phyloP scores from a whole-genome alignment of 148 eudicot species.

The Fagopyrum homotropicum region DNA sequence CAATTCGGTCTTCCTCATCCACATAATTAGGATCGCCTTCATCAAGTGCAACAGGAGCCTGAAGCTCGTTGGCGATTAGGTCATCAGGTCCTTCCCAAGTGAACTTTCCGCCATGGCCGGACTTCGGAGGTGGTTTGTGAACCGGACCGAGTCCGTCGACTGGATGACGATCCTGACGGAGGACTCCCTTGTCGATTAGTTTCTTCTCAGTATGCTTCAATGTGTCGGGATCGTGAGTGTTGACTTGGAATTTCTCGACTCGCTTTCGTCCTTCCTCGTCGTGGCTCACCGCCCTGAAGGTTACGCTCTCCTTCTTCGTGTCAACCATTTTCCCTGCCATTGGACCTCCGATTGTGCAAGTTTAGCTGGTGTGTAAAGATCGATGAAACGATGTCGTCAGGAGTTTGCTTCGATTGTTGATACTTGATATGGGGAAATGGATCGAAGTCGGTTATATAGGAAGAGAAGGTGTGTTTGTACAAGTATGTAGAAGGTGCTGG shows the following conservation, averaged over 20 bases:
- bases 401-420: background rate
- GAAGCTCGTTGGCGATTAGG: conserved; percentile 34
- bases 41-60: conserved; percentile 43
- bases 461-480: background rate
- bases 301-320: conserved; percentile 29
- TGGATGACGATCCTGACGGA: conserved; percentile 60
- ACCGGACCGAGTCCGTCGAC: conserved; percentile 31
- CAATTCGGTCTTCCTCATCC: conserved; percentile 41
- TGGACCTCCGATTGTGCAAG: too few relatives aligned
- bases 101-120: conserved; percentile 84
- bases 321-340: conserved; percentile 16
- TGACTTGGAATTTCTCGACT: conserved; percentile 32
- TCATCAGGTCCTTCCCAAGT: conserved; percentile 80
- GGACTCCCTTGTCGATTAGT: conserved; percentile 55
- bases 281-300: conserved; percentile 32
- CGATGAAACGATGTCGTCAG: background rate
- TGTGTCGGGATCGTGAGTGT: conserved; percentile 32
- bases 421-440: background rate
- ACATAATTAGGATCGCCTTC: conserved; percentile 66
- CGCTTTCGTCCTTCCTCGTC: conserved; percentile 50
- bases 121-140: conserved; percentile 48
- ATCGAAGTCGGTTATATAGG: background rate
- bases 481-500: background rate
- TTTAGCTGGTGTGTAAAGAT: background rate
- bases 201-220: conserved; percentile 46